Conservation (phyloP, 495 filamentous ascomycete species). For the Aspergillus bertholletiae region DNA sequence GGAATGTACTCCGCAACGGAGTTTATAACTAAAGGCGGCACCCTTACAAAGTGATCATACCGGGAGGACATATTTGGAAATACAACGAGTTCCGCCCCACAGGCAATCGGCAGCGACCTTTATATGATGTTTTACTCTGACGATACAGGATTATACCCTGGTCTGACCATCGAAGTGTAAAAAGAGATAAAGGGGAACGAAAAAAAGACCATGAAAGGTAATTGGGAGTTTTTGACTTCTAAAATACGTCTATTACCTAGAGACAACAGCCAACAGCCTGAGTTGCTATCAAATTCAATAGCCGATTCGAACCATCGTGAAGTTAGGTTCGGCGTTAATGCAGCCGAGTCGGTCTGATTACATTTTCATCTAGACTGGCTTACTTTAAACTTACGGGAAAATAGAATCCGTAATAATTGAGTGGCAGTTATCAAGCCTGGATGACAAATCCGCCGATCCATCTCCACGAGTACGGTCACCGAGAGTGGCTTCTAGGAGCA, state of each 20-base stretch:
- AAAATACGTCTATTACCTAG: too few species aligned
- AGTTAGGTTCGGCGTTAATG: conserved; percentile 14
- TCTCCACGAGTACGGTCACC: conserved; percentile 39
- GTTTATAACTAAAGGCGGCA: conserved; percentile 10
- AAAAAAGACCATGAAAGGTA: not conserved
- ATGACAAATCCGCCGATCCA: conserved; percentile 45
- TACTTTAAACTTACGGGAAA: conserved; percentile 28
- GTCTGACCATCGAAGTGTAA: too few species aligned
- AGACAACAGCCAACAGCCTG: too few species aligned
- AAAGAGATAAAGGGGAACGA: not conserved
- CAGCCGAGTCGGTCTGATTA: conserved; percentile 19
- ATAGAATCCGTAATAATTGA: conserved; percentile 40
- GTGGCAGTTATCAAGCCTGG: not conserved
- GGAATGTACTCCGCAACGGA: conserved; percentile 1
- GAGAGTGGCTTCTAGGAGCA: conserved; percentile 17
- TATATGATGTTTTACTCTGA: conserved; percentile 7
- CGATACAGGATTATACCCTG: not conserved
- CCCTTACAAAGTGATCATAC: conserved; percentile 22
- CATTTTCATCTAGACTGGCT: not conserved
- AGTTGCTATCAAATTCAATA: not conserved
- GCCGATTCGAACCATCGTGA: not conserved
- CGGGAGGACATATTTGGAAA: conserved; percentile 35
- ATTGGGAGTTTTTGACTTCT: not conserved
- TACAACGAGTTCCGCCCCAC: conserved; percentile 26
- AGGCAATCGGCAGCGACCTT: conserved; percentile 17